Conservation (phyloP, 495 filamentous ascomycete genomes). For the Neurospora intermedia region DNA sequence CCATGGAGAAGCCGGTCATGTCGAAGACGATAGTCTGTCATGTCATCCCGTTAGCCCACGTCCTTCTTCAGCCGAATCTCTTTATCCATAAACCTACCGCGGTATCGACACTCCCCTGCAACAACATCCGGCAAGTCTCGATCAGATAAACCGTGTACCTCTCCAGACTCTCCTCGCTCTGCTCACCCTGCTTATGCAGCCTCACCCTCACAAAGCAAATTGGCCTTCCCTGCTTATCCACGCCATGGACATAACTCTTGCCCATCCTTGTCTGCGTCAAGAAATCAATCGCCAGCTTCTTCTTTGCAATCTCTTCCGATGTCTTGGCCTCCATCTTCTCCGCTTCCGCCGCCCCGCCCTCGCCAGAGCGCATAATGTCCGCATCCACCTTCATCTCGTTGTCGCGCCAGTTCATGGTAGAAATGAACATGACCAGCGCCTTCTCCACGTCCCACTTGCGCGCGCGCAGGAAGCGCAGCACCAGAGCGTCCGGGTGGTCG, state of each 20-base stretch:
- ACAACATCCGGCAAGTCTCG: conserved; percentile 78
- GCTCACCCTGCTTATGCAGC: conserved; percentile 71
- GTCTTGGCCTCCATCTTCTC: conserved; percentile 32
- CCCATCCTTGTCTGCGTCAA: conserved; percentile 75
- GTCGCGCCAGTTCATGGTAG: conserved; percentile 84
- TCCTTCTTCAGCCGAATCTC: too few species aligned
- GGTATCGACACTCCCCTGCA: conserved; percentile 75
- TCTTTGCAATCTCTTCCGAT: conserved; percentile 40
- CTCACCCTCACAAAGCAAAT: conserved; percentile 79
- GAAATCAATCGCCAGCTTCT: conserved; percentile 67
- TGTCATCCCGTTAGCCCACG: too few species aligned
- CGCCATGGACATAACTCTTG: conserved; percentile 90
- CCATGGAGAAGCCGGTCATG: conserved; percentile 83
- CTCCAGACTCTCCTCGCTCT: conserved; percentile 70
- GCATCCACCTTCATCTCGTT: conserved; percentile 76
- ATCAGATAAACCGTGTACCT: conserved; percentile 89
- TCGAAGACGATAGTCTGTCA: conserved; percentile 77
- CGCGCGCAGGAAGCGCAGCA: conserved; percentile 83
- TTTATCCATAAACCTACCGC: conserved; percentile 40
- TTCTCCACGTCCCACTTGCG: conserved; percentile 95
- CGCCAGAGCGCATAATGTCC: conserved; percentile 73
- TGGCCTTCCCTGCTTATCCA: conserved; percentile 74
- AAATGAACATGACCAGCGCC: conserved; percentile 86
- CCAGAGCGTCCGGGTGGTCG: conserved; percentile 80
- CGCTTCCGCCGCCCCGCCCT: conserved; percentile 51